These are phyloP conservation scores for Aspergillus sp. DNA, from an alignment of 2,329 filamentous ascomycete genomes.

Conservation along the genomic window DNA sequence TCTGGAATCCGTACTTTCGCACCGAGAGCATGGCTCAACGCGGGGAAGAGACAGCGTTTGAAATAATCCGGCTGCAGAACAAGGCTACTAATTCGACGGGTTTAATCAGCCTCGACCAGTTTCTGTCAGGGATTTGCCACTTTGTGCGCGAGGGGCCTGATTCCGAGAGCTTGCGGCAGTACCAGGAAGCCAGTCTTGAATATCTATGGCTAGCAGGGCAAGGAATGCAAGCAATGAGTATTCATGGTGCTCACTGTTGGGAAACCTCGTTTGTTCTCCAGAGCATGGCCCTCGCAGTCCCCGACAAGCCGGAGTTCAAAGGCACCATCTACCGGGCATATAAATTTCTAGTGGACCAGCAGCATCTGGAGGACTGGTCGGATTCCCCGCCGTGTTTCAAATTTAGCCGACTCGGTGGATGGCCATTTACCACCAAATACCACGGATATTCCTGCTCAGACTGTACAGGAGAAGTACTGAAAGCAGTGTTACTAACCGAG, in stretches of 20 bases:
- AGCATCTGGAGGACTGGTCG: conserved; percentile 1
- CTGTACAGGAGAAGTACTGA: conserved; percentile 9
- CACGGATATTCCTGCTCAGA: conserved; percentile 8
- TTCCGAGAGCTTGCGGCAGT: background rate
- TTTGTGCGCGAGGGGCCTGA: conserved; percentile 4
- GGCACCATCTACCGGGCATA: background rate
- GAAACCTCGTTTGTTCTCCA: conserved; percentile 12
- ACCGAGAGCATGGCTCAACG: background rate
- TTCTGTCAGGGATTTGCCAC: conserved; percentile 7
- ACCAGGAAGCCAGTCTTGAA: conserved; percentile 1
- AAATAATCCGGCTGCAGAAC: background rate
- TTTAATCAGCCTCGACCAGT: background rate
- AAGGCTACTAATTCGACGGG: background rate
- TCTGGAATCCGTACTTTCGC: conserved; percentile 9
- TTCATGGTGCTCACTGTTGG: conserved; percentile 8
- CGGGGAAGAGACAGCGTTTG: conserved; percentile 1
- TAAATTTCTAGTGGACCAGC: conserved; percentile 1
- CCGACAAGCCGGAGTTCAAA: background rate
- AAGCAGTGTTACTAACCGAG: conserved; percentile 8
- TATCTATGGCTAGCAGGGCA: conserved; percentile 7
- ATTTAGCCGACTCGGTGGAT: conserved; percentile 8
- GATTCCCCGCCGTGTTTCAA: background rate
- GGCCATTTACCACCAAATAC: conserved; percentile 10
- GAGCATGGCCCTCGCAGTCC: background rate
- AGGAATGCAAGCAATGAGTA: conserved; percentile 9